Conservation (phyloP, 495 filamentous ascomycete genomes). For the Aspergillus nanangensis region DNA sequence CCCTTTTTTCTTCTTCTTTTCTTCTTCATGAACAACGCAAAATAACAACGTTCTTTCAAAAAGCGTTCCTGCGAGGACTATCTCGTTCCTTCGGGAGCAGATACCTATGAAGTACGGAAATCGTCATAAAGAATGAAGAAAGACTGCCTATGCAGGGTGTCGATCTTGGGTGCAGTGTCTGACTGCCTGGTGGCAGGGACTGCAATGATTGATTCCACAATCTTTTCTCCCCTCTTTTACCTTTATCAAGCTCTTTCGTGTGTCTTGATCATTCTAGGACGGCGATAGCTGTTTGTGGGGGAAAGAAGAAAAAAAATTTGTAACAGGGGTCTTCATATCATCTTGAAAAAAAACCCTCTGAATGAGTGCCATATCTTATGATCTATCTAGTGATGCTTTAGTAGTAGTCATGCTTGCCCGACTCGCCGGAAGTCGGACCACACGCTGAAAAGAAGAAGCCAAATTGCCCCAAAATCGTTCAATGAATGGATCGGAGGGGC, state of each 20-base stretch:
- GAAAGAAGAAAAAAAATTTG: neutral
- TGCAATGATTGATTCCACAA: slow-evolving; percentile 70
- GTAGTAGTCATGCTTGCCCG: too few relatives aligned
- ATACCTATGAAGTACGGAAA: slow-evolving; percentile 58
- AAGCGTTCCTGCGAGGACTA: slow-evolving; percentile 57
- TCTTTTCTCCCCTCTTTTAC: slow-evolving; percentile 12
- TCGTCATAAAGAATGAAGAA: slow-evolving; percentile 65
- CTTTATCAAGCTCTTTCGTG: too few relatives aligned
- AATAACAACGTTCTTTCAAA: slow-evolving; percentile 58
- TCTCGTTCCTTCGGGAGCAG: slow-evolving; percentile 11
- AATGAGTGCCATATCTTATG: too few relatives aligned
- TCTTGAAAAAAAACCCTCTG: too few relatives aligned
- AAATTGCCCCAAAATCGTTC: too few relatives aligned
- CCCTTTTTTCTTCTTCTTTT: slow-evolving; percentile 36
- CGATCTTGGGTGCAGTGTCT: slow-evolving; percentile 69
- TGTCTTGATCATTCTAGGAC: too few relatives aligned
- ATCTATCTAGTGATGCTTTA: too few relatives aligned
- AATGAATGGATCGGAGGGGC: too few relatives aligned
- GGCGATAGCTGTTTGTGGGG: too few relatives aligned
- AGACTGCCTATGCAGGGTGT: slow-evolving; percentile 39
- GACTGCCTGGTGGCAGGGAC: slow-evolving; percentile 49
- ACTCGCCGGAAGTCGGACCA: too few relatives aligned
- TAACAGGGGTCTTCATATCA: too few relatives aligned
- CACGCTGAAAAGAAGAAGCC: too few relatives aligned
- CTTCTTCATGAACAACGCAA: slow-evolving; percentile 64